Conservation (phyloP, 164 flowering plant genomes). For the Stephania cephalantha region DNA sequence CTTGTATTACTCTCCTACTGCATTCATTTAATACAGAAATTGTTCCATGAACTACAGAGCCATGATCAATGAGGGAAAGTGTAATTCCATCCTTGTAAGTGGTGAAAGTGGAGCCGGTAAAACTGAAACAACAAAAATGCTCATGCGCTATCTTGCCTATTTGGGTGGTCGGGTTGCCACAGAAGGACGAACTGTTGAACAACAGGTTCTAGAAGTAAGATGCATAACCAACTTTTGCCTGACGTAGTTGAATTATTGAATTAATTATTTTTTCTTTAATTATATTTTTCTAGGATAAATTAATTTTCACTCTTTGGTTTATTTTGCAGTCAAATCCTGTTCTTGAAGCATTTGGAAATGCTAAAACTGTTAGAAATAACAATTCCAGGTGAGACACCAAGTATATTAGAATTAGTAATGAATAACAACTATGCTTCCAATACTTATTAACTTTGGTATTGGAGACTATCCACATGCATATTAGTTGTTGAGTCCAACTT, state of each 20-base stretch:
- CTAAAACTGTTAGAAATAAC: constrained; percentile 77
- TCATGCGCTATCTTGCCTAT: constrained; percentile 84
- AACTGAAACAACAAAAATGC: constrained; percentile 91
- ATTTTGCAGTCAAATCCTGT: constrained; percentile 83
- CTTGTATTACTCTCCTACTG: background rate
- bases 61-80: constrained; percentile 71
- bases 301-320: constrained; percentile 14
- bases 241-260: background rate
- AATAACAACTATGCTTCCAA: background rate
- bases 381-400: constrained; percentile 64
- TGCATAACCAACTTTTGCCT: constrained; percentile 11
- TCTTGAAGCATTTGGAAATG: constrained; percentile 93
- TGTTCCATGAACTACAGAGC: constrained; percentile 37
- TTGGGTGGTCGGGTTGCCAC: constrained; percentile 59
- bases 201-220: constrained; percentile 80
- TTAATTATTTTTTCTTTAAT: background rate
- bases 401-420: background rate
- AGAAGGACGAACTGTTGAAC: constrained; percentile 73
- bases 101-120: constrained; percentile 96
- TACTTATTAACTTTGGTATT: background rate
- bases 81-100: constrained; percentile 71
- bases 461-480: background rate
- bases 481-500: background rate
- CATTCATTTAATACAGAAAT: constrained; percentile 4
- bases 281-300: background rate